A percentile compares a stretch with the other conserved stretches of the same genome.
Conservation (phyloP, 2,329 filamentous ascomycete genomes). For the Cercospora berteroae region DNA sequence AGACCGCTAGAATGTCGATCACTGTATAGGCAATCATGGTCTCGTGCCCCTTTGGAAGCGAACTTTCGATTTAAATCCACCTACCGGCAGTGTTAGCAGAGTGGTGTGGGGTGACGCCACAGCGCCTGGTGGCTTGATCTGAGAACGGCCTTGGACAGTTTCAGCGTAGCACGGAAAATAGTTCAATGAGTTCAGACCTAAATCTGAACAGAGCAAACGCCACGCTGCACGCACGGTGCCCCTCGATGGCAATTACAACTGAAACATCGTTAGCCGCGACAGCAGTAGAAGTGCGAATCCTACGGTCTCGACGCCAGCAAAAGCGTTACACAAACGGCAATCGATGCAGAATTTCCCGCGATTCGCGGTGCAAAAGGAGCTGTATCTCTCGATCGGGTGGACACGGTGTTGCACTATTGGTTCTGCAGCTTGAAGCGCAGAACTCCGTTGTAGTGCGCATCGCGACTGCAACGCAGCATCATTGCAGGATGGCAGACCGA, state of each 20-base stretch:
- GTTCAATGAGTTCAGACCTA: background rate
- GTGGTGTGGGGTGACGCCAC: slow-evolving; percentile 1
- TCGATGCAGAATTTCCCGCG: background rate
- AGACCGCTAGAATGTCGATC: slow-evolving; percentile 7
- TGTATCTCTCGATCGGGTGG: background rate
- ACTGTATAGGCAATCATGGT: slow-evolving; percentile 3
- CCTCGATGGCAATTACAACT: background rate
- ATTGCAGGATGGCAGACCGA: background rate
- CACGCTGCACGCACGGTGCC: background rate
- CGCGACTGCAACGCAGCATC: background rate
- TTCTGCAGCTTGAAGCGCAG: background rate
- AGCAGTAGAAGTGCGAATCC: background rate
- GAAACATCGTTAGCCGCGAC: background rate
- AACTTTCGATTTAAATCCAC: background rate
- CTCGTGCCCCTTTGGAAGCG: slow-evolving; percentile 4
- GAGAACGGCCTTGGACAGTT: slow-evolving; percentile 1
- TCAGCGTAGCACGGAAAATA: slow-evolving; percentile 4
- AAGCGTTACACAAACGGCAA: background rate
- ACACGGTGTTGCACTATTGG: background rate
- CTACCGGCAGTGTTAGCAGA: slow-evolving; percentile 5
- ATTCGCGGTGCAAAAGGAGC: background rate
- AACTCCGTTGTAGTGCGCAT: background rate
- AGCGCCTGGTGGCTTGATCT: background rate
- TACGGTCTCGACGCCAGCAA: background rate
- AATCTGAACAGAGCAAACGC: slow-evolving; percentile 1